phyloP scores from a whole-genome alignment of 345 rosid species.

The Geranium rotundifolium region DNA sequence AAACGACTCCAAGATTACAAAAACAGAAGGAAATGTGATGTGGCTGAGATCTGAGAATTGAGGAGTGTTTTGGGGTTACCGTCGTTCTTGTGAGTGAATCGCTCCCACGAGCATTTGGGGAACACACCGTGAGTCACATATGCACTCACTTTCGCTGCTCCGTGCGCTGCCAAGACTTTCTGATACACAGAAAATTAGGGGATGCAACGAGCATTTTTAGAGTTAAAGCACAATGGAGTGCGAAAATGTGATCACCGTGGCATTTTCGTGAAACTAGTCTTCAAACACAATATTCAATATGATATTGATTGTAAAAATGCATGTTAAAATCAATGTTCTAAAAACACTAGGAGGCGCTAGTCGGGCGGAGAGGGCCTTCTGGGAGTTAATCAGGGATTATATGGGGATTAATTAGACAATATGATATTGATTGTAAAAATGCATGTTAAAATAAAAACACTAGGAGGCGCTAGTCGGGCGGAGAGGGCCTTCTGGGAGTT shows the following conservation, averaged over 20 bases:
- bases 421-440: too few species aligned
- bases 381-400: too few species aligned
- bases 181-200: slow-evolving; percentile 18
- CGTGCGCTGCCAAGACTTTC: slow-evolving; percentile 87
- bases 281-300: too few species aligned
- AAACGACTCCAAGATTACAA: slow-evolving; percentile 2
- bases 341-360: too few species aligned
- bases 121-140: slow-evolving; percentile 96
- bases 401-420: too few species aligned
- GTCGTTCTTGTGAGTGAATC: slow-evolving; percentile 43
- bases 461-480: too few species aligned
- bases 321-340: too few species aligned
- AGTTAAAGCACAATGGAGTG: not conserved
- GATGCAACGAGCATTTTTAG: not conserved
- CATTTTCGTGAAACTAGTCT: not conserved
- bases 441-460: too few species aligned
- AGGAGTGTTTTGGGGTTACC: slow-evolving; percentile 24
- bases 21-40: not conserved
- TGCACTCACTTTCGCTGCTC: slow-evolving; percentile 92
- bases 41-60: not conserved
- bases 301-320: too few species aligned
- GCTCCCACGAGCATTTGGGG: slow-evolving; percentile 91
- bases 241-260: not conserved
- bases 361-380: too few species aligned
- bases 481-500: too few species aligned